Evolutionary conservation across 2,329 filamentous ascomycete genomes (phyloP), one percentile per base, ranked within the genome.

Genomic region (Mollisiaceae sp.): DNA sequence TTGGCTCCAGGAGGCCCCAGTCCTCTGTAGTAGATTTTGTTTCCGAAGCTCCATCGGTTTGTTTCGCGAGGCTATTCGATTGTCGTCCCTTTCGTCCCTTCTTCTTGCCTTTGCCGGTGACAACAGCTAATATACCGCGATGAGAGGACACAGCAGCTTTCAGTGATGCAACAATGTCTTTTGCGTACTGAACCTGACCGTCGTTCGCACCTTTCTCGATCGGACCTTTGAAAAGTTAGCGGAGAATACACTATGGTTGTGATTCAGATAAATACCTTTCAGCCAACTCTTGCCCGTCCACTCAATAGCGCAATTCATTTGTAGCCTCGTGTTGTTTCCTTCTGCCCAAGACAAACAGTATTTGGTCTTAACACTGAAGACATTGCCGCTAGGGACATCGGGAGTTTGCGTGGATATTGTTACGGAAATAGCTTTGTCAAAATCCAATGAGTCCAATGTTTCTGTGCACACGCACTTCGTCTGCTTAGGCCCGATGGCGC

Each of bases 231-330:
- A 59, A 22, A 52, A 1, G 39, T 59, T 52, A 66, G 57, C 36
- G 59, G 41, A 39, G 14, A 36, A 18, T 9, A 55, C 24, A 55
- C 4, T 20, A 20, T 11, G 15, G 8, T 18, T 35, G 4, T 32
- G 11, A 35, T 54, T 32, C 41, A 43, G 41, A 22, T n/a, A 67
- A 82, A 76, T 82, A 96, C 94, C 92, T 82, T 95, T 97, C 55
- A 99, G 81, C 95, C 95, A 99, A 81, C 94, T 97, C 83, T 98
- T 99, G 72, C 94, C 94, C 3, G 90, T 90, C 96, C 96, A 99
- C 75, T 99, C 96, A 52, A 97, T 91, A 1, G 89, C 90, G 77
- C 93, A 97, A 71, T 90, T 97, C 80, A 94, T 90, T 67, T 95
- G 88, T 36, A 99, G 81, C 35, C 93, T 86, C 0, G 96, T 99